Evolutionary conservation across 176 grass and related monocot genomes (phyloP).

Genomic region (Raddia guianensis): DNA sequence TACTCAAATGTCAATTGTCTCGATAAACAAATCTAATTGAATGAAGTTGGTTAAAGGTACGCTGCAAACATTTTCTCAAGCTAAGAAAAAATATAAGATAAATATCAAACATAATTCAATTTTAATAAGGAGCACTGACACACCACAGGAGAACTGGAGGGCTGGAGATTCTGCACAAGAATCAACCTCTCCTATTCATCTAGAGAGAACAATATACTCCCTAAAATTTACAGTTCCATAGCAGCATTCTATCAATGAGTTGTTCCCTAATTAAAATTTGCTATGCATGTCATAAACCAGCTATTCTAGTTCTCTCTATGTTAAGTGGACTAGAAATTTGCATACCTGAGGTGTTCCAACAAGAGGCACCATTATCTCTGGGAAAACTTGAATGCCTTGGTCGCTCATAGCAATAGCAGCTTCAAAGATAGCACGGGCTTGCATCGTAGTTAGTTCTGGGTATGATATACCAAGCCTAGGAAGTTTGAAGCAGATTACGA

Average conservation of each 20-base stretch:
- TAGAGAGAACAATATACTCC: too few relatives aligned
- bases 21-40: slow-evolving; percentile 33
- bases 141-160: too few relatives aligned
- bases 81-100: background rate
- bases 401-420: slow-evolving; percentile 82
- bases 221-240: too few relatives aligned
- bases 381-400: slow-evolving; percentile 82
- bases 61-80: background rate
- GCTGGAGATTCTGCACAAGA: too few relatives aligned
- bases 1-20: slow-evolving; percentile 37
- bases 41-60: slow-evolving; percentile 1
- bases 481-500: background rate
- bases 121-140: too few relatives aligned
- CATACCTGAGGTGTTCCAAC: slow-evolving; percentile 90
- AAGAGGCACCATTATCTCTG: slow-evolving; percentile 97
- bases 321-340: background rate
- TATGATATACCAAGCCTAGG: slow-evolving; percentile 94
- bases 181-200: too few relatives aligned
- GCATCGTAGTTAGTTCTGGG: slow-evolving; percentile 92
- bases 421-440: slow-evolving; percentile 95
- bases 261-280: too few relatives aligned
- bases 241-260: too few relatives aligned
- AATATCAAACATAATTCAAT: background rate
- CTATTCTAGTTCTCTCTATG: background rate
- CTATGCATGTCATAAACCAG: too few relatives aligned